Conservation (phyloP, 345 rosid genomes). For the Eucalyptus camaldulensis region DNA sequence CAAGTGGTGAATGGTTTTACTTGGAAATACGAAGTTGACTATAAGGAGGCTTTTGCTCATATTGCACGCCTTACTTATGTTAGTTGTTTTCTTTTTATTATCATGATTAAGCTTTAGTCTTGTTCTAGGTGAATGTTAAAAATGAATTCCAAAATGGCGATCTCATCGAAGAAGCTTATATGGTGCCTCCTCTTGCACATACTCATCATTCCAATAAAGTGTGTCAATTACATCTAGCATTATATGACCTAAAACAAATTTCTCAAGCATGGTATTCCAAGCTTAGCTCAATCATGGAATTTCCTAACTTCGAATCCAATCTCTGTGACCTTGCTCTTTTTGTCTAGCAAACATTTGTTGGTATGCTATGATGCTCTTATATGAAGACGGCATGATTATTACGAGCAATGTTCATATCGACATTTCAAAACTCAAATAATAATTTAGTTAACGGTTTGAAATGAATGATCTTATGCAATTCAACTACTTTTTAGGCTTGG, state of each 20-base stretch:
- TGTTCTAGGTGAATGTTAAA: not conserved
- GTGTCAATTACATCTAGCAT: rapidly evolving
- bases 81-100: rapidly evolving
- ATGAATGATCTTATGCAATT: not conserved
- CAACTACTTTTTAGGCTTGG: rapidly evolving
- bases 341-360: not conserved
- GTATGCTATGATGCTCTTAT: not conserved
- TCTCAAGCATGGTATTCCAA: rapidly evolving
- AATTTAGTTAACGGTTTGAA: rapidly evolving
- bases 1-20: not conserved
- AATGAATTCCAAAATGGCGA: not conserved
- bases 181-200: not conserved
- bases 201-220: not conserved
- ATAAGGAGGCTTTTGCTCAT: not conserved
- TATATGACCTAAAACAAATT: not conserved
- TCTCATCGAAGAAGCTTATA: not conserved
- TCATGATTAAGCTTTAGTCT: not conserved
- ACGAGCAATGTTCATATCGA: rapidly evolving
- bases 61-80: not conserved
- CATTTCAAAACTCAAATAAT: not conserved
- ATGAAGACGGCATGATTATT: rapidly evolving
- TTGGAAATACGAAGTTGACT: not conserved
- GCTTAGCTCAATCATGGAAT: not conserved
- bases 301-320: not conserved
- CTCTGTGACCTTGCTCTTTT: not conserved